phyloP scores from a whole-genome alignment of 306 rosid species.

The Cucurbita moschata region DNA sequence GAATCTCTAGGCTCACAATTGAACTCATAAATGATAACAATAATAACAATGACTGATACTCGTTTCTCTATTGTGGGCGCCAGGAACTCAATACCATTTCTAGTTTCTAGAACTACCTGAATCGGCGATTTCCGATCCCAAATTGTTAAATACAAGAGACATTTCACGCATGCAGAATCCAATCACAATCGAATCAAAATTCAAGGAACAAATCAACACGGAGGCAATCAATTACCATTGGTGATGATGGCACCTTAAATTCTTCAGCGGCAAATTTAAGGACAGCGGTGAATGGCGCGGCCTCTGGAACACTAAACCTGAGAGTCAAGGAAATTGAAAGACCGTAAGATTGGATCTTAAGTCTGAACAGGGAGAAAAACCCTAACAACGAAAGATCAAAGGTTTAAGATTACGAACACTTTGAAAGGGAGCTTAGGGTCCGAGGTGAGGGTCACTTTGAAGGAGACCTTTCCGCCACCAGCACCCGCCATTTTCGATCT shows the following conservation, averaged over 20 bases:
- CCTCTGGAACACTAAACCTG: constrained; percentile 97
- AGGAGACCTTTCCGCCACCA: constrained; percentile 91
- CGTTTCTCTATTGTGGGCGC: background rate
- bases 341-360: background rate
- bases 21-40: background rate
- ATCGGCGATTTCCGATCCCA: background rate
- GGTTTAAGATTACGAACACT: constrained; percentile 33
- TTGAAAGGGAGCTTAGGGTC: constrained; percentile 98
- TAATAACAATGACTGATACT: background rate
- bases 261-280: constrained; percentile 94
- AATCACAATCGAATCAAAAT: background rate
- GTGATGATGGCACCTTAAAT: constrained; percentile 95
- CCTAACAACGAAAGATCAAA: background rate
- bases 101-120: background rate
- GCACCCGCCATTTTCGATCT: constrained; percentile 35
- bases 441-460: constrained; percentile 95
- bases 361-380: background rate
- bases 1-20: background rate
- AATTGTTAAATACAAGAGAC: background rate
- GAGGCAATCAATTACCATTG: constrained; percentile 37
- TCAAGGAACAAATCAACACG: background rate
- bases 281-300: constrained; percentile 96
- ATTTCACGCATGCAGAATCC: background rate
- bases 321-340: background rate
- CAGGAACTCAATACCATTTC: background rate